Conservation (phyloP, 2,329 filamentous ascomycete genomes). For the Aspergillus aculeatinus region DNA sequence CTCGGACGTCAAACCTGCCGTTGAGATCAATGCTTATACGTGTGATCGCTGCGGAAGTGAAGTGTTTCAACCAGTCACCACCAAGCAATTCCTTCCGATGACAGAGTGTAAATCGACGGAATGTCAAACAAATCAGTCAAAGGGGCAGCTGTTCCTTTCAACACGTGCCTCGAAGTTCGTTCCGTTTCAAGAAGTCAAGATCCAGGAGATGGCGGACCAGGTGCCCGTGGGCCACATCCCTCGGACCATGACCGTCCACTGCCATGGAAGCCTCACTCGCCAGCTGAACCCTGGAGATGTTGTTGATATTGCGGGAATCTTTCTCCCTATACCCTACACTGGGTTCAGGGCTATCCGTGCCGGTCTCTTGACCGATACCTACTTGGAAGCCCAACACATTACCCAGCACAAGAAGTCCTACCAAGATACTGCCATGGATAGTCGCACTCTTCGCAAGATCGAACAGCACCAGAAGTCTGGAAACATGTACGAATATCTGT, state of each 20-base stretch:
- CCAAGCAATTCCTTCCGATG: conserved; percentile 86
- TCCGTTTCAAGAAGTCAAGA: conserved; percentile 97
- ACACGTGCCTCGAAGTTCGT: conserved; percentile 96
- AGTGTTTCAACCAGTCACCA: conserved; percentile 92
- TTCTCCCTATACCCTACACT: conserved; percentile 96
- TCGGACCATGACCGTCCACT: conserved; percentile 82
- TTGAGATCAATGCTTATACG: conserved; percentile 97
- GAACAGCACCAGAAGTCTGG: conserved; percentile 80
- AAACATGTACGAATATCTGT: conserved; percentile 92
- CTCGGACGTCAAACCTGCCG: conserved; percentile 94
- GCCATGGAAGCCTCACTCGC: conserved; percentile 80
- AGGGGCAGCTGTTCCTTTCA: conserved; percentile 89
- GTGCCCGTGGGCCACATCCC: conserved; percentile 98
- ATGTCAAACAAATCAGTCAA: conserved; percentile 85
- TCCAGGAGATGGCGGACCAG: conserved; percentile 98
- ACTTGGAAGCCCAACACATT: conserved; percentile 90
- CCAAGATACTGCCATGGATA: conserved; percentile 83
- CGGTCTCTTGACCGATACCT: conserved; percentile 94
- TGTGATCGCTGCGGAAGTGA: conserved; percentile 96
- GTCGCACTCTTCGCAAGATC: conserved; percentile 76
- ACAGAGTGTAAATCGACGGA: conserved; percentile 85
- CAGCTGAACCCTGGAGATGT: conserved; percentile 92
- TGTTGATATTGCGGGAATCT: conserved; percentile 90
- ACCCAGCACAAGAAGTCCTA: conserved; percentile 98
- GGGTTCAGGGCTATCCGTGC: conserved; percentile 97